Conservation (phyloP, 331 rosid genomes). For the Pyrus hybrid region DNA sequence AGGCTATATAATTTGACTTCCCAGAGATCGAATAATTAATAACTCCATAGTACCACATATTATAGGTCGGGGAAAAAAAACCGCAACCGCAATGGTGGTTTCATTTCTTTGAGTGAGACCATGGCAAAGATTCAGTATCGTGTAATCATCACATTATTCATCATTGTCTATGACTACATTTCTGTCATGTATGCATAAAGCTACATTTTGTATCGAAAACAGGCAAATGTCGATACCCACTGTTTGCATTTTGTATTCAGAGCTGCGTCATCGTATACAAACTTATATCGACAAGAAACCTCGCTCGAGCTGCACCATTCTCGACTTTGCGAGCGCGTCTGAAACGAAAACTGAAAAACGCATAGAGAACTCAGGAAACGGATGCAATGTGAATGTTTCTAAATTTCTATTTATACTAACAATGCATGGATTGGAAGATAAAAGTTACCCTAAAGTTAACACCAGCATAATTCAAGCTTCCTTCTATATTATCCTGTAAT, state of each 20-base stretch:
- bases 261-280: conserved; percentile 5
- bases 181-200: neutral
- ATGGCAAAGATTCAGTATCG: no score
- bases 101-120: no score
- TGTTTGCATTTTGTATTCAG: no score
- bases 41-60: no score
- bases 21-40: neutral
- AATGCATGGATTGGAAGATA: neutral
- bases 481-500: conserved; percentile 77
- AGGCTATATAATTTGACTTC: conserved; percentile 36
- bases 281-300: conserved; percentile 13
- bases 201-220: neutral
- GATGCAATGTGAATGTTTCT: neutral
- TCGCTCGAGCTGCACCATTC: conserved; percentile 10
- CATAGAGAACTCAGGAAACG: neutral
- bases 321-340: conserved; percentile 18
- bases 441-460: conserved; percentile 21
- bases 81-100: no score
- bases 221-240: neutral
- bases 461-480: conserved; percentile 54
- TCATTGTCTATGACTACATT: neutral
- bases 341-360: neutral
- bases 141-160: neutral
- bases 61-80: no score
- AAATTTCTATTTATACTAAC: neutral